Evolutionary conservation across 306 rosid genomes (phyloP).

Genomic region (Casuarina equisetifolia): DNA sequence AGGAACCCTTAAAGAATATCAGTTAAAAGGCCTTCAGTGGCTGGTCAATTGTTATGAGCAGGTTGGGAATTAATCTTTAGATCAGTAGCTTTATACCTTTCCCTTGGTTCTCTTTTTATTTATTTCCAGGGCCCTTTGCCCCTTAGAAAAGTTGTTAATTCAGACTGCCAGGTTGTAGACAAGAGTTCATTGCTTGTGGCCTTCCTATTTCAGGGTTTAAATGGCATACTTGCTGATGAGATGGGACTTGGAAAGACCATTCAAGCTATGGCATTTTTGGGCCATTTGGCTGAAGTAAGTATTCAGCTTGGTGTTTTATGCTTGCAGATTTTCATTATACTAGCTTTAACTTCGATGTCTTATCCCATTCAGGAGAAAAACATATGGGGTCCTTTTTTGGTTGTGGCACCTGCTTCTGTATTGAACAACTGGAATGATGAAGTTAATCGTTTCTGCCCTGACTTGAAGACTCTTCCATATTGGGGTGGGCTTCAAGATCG

Average conservation of each 20-base stretch:
- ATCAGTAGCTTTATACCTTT: neutral
- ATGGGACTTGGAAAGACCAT: conserved; percentile 99
- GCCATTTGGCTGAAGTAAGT: conserved; percentile 95
- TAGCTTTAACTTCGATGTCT: conserved; percentile 36
- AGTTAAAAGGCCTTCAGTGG: conserved; percentile 98
- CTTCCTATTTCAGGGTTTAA: conserved; percentile 70
- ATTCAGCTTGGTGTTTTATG: conserved; percentile 23
- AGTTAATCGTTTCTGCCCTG: conserved; percentile 96
- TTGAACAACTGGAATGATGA: conserved; percentile 99
- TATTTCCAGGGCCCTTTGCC: conserved; percentile 15
- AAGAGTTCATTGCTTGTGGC: neutral
- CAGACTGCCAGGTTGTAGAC: neutral
- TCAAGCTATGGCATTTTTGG: conserved; percentile 98
- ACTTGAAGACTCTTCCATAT: conserved; percentile 82
- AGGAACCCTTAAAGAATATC: conserved; percentile 86
- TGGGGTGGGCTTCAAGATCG: conserved; percentile 95
- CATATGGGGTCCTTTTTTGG: conserved; percentile 98
- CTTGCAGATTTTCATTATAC: conserved; percentile 16
- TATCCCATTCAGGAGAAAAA: conserved; percentile 77
- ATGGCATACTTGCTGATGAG: conserved; percentile 99
- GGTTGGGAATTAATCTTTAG: conserved; percentile 48
- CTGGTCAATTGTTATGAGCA: conserved; percentile 99
- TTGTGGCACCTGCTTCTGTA: conserved; percentile 98
- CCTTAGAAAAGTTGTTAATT: neutral
- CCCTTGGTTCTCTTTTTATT: conserved; percentile 24